Evolutionary conservation across 2,329 filamentous ascomycete genomes (phyloP), one percentile per base, ranked within the genome.

Genomic region (Fusarium cicatricum): DNA sequence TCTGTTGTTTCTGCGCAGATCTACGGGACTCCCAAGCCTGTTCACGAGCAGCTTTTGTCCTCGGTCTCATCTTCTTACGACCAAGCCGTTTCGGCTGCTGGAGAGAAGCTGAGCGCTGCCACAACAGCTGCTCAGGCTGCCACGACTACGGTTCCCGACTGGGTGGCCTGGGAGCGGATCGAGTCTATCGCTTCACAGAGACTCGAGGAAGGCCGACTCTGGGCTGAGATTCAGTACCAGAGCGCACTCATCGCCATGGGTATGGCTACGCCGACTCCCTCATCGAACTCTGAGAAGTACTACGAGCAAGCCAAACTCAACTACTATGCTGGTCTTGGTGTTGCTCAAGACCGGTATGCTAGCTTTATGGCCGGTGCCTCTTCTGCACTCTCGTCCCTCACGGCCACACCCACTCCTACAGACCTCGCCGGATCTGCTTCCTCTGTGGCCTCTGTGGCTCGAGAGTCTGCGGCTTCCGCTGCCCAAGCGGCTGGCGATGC

Each of bases 271-370:
- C 80, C 71, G 61, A 75, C 73, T 0, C 68, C 74, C 3, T 85
- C 75, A 61, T 76, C 80, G 0, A 67, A 75, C 72, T 82, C 73
- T 56, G 88, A 77, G 73, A 88, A 75, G 79, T 83, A 80, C 75
- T 85, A 77, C 70, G 85, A 80, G 70, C 87, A 81, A 77, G 89
- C 84, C 39, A 83, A 81, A 64, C 75, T 82, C 64, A 83, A 86
- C 69, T 94, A 94, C 73, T 93, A 92, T 65, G 89, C 91, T 60
- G 90, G 88, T 11, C 74, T 95, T 19, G 91, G 91, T 23, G 74
- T 91, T 38, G 91, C 92, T 1, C 89, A 96, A 67, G 90, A 87
- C 37, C 85, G 88, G 32, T 95, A 95, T 72, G 86, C 88, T 5
- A 88, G 88, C 43, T 94, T 95, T 68, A 62, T 95, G 2, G 81